A percentile compares a stretch with the other conserved stretches of the same genome.
Conservation (phyloP, 1,284 basidiomycete species). For the Phenoliferia sp. region DNA sequence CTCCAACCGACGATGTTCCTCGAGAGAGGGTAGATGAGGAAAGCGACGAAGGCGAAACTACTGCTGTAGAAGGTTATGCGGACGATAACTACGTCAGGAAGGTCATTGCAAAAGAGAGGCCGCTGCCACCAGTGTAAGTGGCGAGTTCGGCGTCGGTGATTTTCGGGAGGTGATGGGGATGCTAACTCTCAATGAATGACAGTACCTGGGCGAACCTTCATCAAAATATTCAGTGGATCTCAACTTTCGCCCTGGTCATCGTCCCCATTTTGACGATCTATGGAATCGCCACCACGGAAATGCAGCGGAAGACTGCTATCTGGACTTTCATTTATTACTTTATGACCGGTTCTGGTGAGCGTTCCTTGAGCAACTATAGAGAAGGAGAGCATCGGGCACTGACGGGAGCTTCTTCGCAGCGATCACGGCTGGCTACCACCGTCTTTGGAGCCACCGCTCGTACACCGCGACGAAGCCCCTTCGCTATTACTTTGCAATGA, state of each 20-base stretch:
- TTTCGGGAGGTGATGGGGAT: not conserved
- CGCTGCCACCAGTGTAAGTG: slow-evolving; percentile 57
- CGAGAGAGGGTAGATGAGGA: not conserved
- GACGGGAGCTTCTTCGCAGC: not conserved
- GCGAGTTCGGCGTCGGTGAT: not conserved
- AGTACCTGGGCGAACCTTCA: slow-evolving; percentile 63
- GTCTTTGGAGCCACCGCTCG: slow-evolving; percentile 84
- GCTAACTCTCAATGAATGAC: not conserved
- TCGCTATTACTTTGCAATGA: slow-evolving; percentile 69
- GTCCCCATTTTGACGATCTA: slow-evolving; percentile 66
- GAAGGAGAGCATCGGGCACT: not conserved
- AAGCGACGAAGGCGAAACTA: slow-evolving; percentile 32
- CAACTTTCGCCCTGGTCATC: slow-evolving; percentile 66
- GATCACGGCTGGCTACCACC: slow-evolving; percentile 71
- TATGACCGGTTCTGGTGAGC: not conserved
- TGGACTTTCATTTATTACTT: not conserved
- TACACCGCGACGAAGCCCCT: slow-evolving; percentile 81
- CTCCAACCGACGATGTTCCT: not conserved
- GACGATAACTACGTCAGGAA: slow-evolving; percentile 86
- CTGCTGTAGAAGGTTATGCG: slow-evolving; percentile 48
- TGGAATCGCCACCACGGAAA: slow-evolving; percentile 44
- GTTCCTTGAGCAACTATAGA: not conserved
- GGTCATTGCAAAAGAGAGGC: slow-evolving; percentile 66
- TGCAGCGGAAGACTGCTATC: not conserved
- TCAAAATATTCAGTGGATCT: slow-evolving; percentile 69